Conservation (phyloP, 2,329 filamentous ascomycete species). For the Aspergillus persii region DNA sequence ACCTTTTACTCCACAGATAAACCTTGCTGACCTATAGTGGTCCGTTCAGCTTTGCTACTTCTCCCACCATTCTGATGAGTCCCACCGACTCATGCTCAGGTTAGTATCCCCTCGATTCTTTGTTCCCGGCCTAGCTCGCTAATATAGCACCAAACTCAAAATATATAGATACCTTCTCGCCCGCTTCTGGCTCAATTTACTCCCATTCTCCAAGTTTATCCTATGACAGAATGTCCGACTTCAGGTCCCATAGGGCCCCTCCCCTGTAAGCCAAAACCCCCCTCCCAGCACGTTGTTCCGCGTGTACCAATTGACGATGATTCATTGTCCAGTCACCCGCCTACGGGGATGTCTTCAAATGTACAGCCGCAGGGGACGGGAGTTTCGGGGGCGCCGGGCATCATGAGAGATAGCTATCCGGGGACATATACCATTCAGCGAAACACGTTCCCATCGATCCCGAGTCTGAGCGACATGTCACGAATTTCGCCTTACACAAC, state of each 20-base stretch:
- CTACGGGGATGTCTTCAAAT: conserved; percentile 45
- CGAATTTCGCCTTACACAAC: conserved; percentile 34
- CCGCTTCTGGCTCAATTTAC: conserved; percentile 32
- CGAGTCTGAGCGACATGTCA: conserved; percentile 32
- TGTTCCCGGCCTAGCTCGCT: neutral
- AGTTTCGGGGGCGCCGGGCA: conserved; percentile 26
- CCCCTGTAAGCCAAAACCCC: conserved; percentile 36
- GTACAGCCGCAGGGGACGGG: conserved; percentile 31
- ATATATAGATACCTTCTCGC: conserved; percentile 33
- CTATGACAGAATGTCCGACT: conserved; percentile 41
- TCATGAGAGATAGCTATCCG: conserved; percentile 41
- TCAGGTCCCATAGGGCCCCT: conserved; percentile 34
- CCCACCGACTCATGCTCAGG: conserved; percentile 55
- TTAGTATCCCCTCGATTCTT: conserved; percentile 36
- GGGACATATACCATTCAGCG: conserved; percentile 34
- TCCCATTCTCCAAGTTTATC: conserved; percentile 32
- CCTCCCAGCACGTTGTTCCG: neutral
- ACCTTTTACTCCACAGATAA: neutral
- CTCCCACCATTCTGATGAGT: conserved; percentile 50
- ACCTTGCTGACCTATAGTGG: conserved; percentile 15
- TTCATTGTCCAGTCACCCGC: conserved; percentile 41
- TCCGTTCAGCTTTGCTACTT: conserved; percentile 50
- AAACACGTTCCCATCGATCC: conserved; percentile 30
- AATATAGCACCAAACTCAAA: neutral
- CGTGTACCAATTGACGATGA: conserved; percentile 15